phyloP scores from a whole-genome alignment of 495 filamentous ascomycete genomes.

The Aspergillus sclerotiicarbonarius region DNA sequence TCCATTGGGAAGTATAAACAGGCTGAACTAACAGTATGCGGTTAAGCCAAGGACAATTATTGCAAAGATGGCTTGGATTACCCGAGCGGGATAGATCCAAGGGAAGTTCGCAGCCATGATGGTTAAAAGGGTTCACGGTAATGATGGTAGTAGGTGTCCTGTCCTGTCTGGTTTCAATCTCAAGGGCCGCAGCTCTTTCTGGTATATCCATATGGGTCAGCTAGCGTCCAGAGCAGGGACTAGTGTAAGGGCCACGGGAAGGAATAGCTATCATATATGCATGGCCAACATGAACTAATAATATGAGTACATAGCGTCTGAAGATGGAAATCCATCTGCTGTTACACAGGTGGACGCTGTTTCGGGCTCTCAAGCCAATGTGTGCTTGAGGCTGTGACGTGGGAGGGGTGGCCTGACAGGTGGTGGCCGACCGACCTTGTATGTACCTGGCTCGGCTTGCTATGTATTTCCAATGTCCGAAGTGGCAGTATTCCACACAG shows the following conservation, averaged over 20 bases:
- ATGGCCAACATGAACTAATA: neutral
- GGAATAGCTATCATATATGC: neutral
- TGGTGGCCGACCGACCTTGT: neutral
- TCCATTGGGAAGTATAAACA: neutral
- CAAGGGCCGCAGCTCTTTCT: neutral
- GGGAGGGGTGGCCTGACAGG: neutral
- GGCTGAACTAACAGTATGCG: slow-evolving; percentile 59
- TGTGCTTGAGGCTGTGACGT: neutral
- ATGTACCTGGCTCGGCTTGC: neutral
- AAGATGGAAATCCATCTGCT: neutral
- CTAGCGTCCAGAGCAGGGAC: neutral
- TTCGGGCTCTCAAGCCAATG: neutral
- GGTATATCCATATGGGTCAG: neutral
- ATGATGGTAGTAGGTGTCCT: neutral
- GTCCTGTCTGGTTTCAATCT: neutral
- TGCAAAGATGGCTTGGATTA: slow-evolving; percentile 61
- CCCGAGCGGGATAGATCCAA: slow-evolving; percentile 62
- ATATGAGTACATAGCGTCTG: neutral
- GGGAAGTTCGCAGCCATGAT: slow-evolving; percentile 18
- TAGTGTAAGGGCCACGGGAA: neutral
- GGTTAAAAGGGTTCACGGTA: slow-evolving; percentile 17
- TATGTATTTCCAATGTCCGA: neutral
- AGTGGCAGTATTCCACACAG: neutral
- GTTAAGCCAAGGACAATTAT: slow-evolving; percentile 70
- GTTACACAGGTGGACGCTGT: neutral